These are phyloP conservation scores for Penicillium cosmopolitanum DNA, from an alignment of 495 filamentous ascomycete genomes.

Conservation along the genomic window DNA sequence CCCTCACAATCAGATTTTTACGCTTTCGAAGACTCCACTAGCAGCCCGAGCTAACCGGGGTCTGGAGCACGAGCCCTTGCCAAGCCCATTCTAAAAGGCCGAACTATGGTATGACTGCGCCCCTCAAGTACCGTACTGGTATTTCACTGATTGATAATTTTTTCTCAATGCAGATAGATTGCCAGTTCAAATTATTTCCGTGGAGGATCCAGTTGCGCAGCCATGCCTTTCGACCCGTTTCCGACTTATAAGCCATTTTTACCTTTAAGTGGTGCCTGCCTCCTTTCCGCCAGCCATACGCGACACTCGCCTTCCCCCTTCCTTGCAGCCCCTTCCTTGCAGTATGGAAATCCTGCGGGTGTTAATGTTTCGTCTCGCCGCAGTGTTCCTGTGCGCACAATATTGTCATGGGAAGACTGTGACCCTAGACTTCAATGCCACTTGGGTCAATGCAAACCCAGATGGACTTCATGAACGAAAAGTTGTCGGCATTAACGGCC, in stretches of 20 bases:
- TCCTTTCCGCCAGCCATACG: neutral
- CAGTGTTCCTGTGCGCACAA: neutral
- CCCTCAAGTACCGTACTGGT: neutral
- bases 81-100: neutral
- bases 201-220: neutral
- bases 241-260: neutral
- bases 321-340: neutral
- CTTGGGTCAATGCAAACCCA: constrained; percentile 79
- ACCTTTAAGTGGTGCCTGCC: neutral
- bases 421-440: constrained; percentile 75
- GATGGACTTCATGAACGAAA: constrained; percentile 67
- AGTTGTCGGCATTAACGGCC: constrained; percentile 77
- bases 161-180: neutral
- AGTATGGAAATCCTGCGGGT: neutral
- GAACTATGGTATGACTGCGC: neutral
- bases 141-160: neutral
- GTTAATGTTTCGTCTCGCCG: neutral
- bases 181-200: neutral
- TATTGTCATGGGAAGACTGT: constrained; percentile 56
- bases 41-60: neutral
- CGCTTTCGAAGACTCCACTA: neutral
- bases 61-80: neutral
- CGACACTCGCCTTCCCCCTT: neutral
- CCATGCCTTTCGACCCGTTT: neutral
- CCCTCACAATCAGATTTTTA: neutral